Evolutionary conservation across 345 rosid species (phyloP), one percentile per base, ranked within the genome.

Genomic region (Eucalyptus pumila): DNA sequence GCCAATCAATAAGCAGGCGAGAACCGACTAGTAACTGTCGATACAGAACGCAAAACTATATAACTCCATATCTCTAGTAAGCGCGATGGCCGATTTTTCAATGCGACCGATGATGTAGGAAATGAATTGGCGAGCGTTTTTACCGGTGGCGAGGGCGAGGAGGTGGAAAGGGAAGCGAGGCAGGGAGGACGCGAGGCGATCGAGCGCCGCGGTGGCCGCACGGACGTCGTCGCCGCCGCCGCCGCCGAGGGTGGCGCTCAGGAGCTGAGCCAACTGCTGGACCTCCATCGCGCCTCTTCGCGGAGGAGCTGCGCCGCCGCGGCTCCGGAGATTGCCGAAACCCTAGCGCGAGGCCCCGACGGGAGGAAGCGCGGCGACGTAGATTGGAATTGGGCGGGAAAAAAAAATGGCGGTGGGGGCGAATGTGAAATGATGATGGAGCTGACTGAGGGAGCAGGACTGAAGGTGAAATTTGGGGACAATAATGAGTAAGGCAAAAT

Each of bases 81-180:
- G 47, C 44, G 30, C 85, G 47, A 76, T 6, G 83, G 83, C 47
- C 47, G 42, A 76, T 76, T 21, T 69, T 76, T 11, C 44, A 0
- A 76, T 0, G 83, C 4, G 47, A 76, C 1, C 85, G 13, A 7
- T 1, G 27, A 11, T 40, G 3, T 19, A 23, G 45, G 27, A 40
- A 40, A 76, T 6, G 47, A 23, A 42, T 76, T 19, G 45, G 40
- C 24, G 34, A 52, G 51, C 87, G 27, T 26, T 48, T 80, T 89
- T 93, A 96, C 99, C 95, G 51, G 92, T 48, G 89, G 95, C 92
- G 86, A 97, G 92, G 88, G 96, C 93, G 92, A 97, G 99, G 91
- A 97, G 97, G 87, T 92, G 91, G 88, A 90, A 93, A 58, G 98
- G 96, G 91, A 96, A 95, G 89, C 91, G 94, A 92, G 96, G 95